phyloP scores from a whole-genome alignment of 192 early-diverging fungal genomes.

The Physocladia obscura region DNA sequence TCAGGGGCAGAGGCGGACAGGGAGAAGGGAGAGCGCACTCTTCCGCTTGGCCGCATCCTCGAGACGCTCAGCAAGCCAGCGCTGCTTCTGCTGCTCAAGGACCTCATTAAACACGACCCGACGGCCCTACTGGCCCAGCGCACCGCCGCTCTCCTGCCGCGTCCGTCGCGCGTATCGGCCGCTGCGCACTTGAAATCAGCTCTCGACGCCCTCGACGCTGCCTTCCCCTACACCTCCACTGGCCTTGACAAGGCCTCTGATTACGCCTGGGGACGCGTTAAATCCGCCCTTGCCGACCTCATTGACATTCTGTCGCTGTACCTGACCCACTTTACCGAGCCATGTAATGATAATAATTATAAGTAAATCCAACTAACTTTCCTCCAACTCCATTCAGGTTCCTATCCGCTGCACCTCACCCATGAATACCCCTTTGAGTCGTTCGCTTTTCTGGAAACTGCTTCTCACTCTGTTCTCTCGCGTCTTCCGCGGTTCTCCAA shows the following conservation, averaged over 20 bases:
- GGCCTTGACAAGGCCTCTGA: slow-evolving; percentile 70
- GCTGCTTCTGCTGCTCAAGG: slow-evolving; percentile 71
- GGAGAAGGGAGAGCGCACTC: not conserved
- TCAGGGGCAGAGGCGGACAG: not conserved
- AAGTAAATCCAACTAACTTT: slow-evolving; percentile 62
- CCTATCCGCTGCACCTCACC: slow-evolving; percentile 74
- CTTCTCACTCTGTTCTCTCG: slow-evolving; percentile 46
- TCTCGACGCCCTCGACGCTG: slow-evolving; percentile 69
- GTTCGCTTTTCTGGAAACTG: slow-evolving; percentile 80
- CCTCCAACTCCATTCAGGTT: slow-evolving; percentile 6
- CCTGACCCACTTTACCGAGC: slow-evolving; percentile 48
- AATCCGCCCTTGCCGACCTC: slow-evolving; percentile 71
- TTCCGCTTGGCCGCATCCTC: slow-evolving; percentile 24
- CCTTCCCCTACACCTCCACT: slow-evolving; percentile 84
- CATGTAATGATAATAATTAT: slow-evolving; percentile 48
- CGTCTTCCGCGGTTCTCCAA: slow-evolving; percentile 74
- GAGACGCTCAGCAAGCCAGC: slow-evolving; percentile 69
- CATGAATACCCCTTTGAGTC: slow-evolving; percentile 75
- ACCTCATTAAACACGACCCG: slow-evolving; percentile 74
- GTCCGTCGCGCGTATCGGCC: slow-evolving; percentile 80
- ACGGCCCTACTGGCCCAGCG: slow-evolving; percentile 58
- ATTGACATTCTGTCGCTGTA: slow-evolving; percentile 49
- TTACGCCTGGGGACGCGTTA: slow-evolving; percentile 87
- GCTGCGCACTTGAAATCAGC: slow-evolving; percentile 62
- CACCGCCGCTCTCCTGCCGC: slow-evolving; percentile 74